phyloP scores from a whole-genome alignment of 2,329 filamentous ascomycete genomes.

The Arthroderma sp. region DNA sequence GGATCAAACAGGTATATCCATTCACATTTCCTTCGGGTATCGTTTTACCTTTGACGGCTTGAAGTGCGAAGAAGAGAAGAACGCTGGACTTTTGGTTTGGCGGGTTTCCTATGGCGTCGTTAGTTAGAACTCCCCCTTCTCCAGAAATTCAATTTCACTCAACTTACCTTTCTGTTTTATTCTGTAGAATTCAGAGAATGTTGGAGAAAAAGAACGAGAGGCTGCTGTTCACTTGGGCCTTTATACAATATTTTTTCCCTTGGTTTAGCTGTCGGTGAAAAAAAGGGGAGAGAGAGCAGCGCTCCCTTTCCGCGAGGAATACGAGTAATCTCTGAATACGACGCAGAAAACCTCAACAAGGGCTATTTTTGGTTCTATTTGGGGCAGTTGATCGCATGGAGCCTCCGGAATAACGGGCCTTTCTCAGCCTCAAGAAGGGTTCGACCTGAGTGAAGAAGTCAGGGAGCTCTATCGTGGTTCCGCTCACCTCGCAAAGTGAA shows the following conservation, averaged over 20 bases:
- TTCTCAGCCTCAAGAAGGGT: background rate
- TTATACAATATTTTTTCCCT: background rate
- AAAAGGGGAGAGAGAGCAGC: background rate
- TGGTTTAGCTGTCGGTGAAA: background rate
- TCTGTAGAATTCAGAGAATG: too few relatives aligned
- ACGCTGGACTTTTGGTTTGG: too few relatives aligned
- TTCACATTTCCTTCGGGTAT: too few relatives aligned
- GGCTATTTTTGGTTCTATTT: background rate
- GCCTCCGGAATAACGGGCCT: background rate
- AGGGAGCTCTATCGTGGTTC: background rate
- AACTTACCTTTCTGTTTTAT: too few relatives aligned
- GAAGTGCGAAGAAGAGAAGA: too few relatives aligned
- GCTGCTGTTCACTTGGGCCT: background rate
- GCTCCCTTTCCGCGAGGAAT: background rate
- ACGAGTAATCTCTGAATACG: constrained; percentile 4
- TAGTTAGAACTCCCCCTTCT: too few relatives aligned
- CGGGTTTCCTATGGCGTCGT: too few relatives aligned
- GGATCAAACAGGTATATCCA: too few relatives aligned
- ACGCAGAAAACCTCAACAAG: background rate
- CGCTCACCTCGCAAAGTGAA: background rate
- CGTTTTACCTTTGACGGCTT: too few relatives aligned
- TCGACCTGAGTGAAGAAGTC: background rate
- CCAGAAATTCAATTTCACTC: too few relatives aligned
- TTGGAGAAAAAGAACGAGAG: background rate
- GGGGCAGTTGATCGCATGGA: background rate